Evolutionary conservation across 1,284 basidiomycete species (phyloP), one percentile per base, ranked within the genome.

Genomic region (Waitea zeae): DNA sequence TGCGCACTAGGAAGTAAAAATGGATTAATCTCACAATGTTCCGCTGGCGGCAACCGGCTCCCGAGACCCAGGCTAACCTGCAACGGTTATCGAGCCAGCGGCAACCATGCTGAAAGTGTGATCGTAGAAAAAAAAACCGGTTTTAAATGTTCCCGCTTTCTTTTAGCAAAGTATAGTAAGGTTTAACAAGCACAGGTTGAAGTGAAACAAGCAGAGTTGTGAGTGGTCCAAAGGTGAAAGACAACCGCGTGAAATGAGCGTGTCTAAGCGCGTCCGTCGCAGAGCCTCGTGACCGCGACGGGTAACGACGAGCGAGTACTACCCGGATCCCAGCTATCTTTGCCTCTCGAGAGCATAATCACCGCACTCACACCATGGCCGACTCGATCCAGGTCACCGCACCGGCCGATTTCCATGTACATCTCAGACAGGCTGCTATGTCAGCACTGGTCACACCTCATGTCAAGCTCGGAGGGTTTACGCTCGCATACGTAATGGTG

Each of bases 401-500:
- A 1, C 89, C 89, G 13, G 86, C 88, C 31, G 89, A 95, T 60
- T 95, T 92, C 52, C 92, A 99, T 61, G 92, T 97, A 41, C 95
- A 99, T 53, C 74, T 99, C 22, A 76, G 95, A 30, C 89, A 97
- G 52, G 88, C 83, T 24, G 57, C 70, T 24, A 61, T 95, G 47
- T 79, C 83, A 38, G 61, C 73, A 41, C 68, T 98, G 22, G 88
- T 98, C 28, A 78, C 82, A 3, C 88, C 90, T 29, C 92, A 97
- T 61, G 84, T 99, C 36, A 64, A 70, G 17, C 59, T 74, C 49
- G 95, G 95, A 33, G 95, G 95, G 1, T 88, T 98, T 48, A 60
- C 67, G 38, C 67, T 93, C 29, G 95, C 83, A 44, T 99, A 97
- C 59, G 89, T 99, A 33, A 99, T 99, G 95, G 89, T 87, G 48